Evolutionary conservation across 495 filamentous ascomycete species (phyloP).

Genomic region (Niebla homalea): DNA sequence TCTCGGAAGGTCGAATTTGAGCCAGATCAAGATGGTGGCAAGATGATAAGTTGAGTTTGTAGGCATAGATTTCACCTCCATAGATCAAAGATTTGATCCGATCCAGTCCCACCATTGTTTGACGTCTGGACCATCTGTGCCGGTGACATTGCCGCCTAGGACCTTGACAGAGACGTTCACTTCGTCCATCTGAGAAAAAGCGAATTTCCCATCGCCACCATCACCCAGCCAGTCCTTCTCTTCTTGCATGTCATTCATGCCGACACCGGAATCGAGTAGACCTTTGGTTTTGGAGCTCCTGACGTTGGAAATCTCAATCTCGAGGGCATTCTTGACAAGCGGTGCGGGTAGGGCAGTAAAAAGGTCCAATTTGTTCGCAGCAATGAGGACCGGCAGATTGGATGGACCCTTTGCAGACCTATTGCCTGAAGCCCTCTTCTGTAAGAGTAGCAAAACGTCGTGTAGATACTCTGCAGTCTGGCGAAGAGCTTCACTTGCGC

Average conservation of each 20-base stretch:
- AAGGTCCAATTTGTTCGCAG: conserved; percentile 88
- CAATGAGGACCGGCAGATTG: conserved; percentile 63
- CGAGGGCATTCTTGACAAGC: conserved; percentile 61
- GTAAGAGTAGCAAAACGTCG: conserved; percentile 67
- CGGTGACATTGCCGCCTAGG: conserved; percentile 61
- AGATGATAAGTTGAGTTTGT: too few relatives aligned
- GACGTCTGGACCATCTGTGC: conserved; percentile 53
- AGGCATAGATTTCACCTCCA: too few relatives aligned
- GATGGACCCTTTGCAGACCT: conserved; percentile 45
- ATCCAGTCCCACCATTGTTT: conserved; percentile 88
- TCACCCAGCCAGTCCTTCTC: conserved; percentile 75
- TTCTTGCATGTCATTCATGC: conserved; percentile 43
- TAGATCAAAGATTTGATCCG: conserved; percentile 38
- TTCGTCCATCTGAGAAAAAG: conserved; percentile 68
- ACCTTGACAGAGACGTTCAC: conserved; percentile 70
- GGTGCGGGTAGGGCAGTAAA: conserved; percentile 82
- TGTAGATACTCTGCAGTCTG: conserved; percentile 71
- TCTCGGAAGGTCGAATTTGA: too few relatives aligned
- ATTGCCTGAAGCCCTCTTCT: conserved; percentile 51
- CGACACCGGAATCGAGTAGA: conserved; percentile 60
- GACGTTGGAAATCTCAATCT: conserved; percentile 70
- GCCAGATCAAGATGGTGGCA: too few relatives aligned
- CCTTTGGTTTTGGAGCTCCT: conserved; percentile 67
- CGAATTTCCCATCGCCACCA: conserved; percentile 61
- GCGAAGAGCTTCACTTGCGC: conserved; percentile 29